A percentile compares a stretch with the other conserved stretches of the same genome.
These are phyloP conservation scores for Sicyos baderoa DNA, from an alignment of 306 rosid genomes.

Conservation along the genomic window DNA sequence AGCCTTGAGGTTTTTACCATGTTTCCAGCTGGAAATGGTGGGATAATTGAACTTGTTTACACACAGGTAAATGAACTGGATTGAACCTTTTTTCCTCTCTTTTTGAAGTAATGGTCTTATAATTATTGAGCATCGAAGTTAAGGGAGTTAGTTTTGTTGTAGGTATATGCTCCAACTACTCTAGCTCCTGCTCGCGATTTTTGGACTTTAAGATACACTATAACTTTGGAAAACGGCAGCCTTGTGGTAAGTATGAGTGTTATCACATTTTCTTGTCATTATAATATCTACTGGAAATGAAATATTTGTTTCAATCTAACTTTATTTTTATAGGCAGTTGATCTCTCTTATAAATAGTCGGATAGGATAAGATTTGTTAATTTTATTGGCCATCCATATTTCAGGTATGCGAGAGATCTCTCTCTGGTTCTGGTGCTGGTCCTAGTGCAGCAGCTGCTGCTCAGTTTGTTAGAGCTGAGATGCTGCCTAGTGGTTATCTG, in stretches of 20 bases:
- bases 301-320: background rate
- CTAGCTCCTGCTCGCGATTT: constrained; percentile 98
- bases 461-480: constrained; percentile 77
- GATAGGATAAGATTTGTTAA: background rate
- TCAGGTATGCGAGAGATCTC: constrained; percentile 93
- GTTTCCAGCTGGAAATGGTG: constrained; percentile 92
- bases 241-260: constrained; percentile 56
- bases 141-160: constrained; percentile 18
- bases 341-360: background rate
- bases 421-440: constrained; percentile 88
- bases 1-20: constrained; percentile 78
- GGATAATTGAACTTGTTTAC: constrained; percentile 84
- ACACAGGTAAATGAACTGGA: constrained; percentile 51
- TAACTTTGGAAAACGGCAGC: constrained; percentile 77
- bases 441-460: constrained; percentile 66
- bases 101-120: background rate
- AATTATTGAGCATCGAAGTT: background rate
- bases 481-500: constrained; percentile 91
- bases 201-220: constrained; percentile 96
- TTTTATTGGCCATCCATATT: background rate
- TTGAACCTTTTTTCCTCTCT: background rate
- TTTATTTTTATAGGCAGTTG: background rate
- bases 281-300: background rate
- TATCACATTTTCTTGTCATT: background rate
- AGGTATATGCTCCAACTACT: constrained; percentile 90